Percentiles rank a stretch among this genome's conserved stretches.
Conservation (phyloP, 75 land plant species). For the Gnetum montanum region DNA sequence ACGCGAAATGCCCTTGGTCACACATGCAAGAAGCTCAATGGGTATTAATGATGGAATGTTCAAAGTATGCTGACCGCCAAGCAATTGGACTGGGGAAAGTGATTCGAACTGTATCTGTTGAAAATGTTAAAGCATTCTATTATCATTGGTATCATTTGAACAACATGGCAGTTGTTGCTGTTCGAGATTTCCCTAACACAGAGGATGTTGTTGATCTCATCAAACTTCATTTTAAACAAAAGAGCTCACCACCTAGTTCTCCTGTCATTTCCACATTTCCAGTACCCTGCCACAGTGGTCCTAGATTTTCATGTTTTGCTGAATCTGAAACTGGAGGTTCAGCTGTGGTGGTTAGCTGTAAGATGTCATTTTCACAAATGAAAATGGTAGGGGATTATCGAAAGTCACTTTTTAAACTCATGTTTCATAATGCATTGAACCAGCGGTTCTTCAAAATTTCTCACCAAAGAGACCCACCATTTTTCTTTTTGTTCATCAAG, state of each 20-base stretch:
- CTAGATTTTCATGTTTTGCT: slow-evolving; percentile 93
- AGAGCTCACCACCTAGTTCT: slow-evolving; percentile 25
- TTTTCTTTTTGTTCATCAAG: slow-evolving; percentile 22
- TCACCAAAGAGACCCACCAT: slow-evolving; percentile 24
- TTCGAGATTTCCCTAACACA: slow-evolving; percentile 84
- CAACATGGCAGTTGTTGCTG: slow-evolving; percentile 91
- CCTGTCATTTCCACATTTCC: slow-evolving; percentile 50
- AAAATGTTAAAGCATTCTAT: slow-evolving; percentile 66
- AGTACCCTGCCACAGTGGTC: slow-evolving; percentile 75
- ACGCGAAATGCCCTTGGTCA: slow-evolving; percentile 86
- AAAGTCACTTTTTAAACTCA: slow-evolving; percentile 58
- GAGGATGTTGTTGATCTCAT: slow-evolving; percentile 93
- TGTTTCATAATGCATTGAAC: slow-evolving; percentile 92
- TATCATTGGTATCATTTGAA: slow-evolving; percentile 70
- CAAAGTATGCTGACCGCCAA: slow-evolving; percentile 87
- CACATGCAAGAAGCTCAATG: slow-evolving; percentile 97
- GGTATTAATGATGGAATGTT: slow-evolving; percentile 88
- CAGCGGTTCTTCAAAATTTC: slow-evolving; percentile 93
- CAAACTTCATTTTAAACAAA: slow-evolving; percentile 50
- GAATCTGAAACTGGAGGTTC: slow-evolving; percentile 98
- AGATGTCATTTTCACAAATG: slow-evolving; percentile 48
- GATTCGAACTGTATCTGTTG: slow-evolving; percentile 54
- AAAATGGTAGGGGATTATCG: slow-evolving; percentile 69
- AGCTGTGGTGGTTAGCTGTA: slow-evolving; percentile 90
- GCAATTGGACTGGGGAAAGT: slow-evolving; percentile 94